Evolutionary conservation across 495 filamentous ascomycete genomes (phyloP).

Genomic region (Podospora tetraspora): DNA sequence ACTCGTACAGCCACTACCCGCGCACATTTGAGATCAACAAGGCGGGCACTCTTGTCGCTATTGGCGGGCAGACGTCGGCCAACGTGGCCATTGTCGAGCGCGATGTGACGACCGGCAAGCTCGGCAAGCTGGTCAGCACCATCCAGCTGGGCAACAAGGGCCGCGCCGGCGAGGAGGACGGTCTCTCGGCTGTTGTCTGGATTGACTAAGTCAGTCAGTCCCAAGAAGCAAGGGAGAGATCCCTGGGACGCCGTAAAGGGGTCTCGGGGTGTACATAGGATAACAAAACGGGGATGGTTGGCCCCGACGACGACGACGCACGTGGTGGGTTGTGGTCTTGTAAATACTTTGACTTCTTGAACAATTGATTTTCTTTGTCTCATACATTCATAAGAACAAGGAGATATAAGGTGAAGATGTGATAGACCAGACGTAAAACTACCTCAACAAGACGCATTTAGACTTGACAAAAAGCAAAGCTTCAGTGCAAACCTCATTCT

Average conservation of each 20-base stretch:
- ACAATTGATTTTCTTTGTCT: not conserved
- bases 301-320: too few relatives aligned
- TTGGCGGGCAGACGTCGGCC: constrained; percentile 58
- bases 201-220: constrained; percentile 27
- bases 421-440: too few relatives aligned
- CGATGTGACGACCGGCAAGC: constrained; percentile 48
- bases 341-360: not conserved
- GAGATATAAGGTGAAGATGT: too few relatives aligned
- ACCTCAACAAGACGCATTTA: not conserved
- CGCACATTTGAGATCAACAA: constrained; percentile 61
- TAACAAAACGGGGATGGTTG: too few relatives aligned
- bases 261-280: too few relatives aligned
- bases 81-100: constrained; percentile 57
- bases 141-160: constrained; percentile 38
- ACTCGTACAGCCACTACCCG: constrained; percentile 42
- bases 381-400: not conserved
- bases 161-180: constrained; percentile 41
- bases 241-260: too few relatives aligned
- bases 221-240: not conserved
- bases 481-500: not conserved
- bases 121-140: constrained; percentile 47
- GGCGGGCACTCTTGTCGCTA: constrained; percentile 54
- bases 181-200: constrained; percentile 43
- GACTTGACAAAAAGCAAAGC: not conserved
- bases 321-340: too few relatives aligned